These are phyloP conservation scores for Leptographium radiaticola DNA, from an alignment of 2,329 filamentous ascomycete species.

Conservation along the genomic window DNA sequence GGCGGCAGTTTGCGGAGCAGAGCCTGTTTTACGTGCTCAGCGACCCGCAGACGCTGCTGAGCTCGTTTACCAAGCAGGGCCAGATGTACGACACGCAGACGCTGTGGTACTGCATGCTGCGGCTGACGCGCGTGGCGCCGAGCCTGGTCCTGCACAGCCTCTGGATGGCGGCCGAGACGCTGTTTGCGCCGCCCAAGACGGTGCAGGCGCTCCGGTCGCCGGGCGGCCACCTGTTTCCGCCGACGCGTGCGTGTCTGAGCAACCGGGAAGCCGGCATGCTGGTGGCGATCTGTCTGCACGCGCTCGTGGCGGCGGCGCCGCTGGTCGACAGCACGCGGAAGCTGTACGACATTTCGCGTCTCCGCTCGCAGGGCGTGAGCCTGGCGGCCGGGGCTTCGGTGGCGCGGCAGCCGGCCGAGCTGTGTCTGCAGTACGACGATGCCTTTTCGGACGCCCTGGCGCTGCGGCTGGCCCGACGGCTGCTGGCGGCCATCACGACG, in stretches of 20 bases:
- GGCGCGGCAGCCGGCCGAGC: slow-evolving; percentile 30
- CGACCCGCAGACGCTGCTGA: slow-evolving; percentile 38
- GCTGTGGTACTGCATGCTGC: slow-evolving; percentile 50
- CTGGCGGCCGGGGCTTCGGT: slow-evolving; percentile 32
- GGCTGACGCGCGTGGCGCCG: slow-evolving; percentile 42
- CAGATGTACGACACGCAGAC: slow-evolving; percentile 46
- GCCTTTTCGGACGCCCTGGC: slow-evolving; percentile 48
- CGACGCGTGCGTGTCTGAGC: slow-evolving; percentile 23
- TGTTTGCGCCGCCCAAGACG: slow-evolving; percentile 42
- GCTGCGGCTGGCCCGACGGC: slow-evolving; percentile 41
- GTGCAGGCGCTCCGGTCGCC: slow-evolving; percentile 27
- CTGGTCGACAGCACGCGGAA: slow-evolving; percentile 31
- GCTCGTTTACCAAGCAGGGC: slow-evolving; percentile 42
- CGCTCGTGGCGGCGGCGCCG: slow-evolving; percentile 45
- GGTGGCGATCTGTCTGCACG: slow-evolving; percentile 49
- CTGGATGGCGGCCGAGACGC: slow-evolving; percentile 45
- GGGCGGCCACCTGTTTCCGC: slow-evolving; percentile 23
- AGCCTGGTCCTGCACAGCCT: slow-evolving; percentile 50
- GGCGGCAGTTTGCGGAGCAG: slow-evolving; percentile 50
- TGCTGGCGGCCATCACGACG: slow-evolving; percentile 44
- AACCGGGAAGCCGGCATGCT: slow-evolving; percentile 38
- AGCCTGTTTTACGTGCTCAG: slow-evolving; percentile 51
- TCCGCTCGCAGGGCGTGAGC: slow-evolving; percentile 40
- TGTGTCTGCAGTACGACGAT: slow-evolving; percentile 50
- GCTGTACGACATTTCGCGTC: slow-evolving; percentile 46